Conservation (phyloP, 768 basidiomycete genomes). For the Mycena galericulata region DNA sequence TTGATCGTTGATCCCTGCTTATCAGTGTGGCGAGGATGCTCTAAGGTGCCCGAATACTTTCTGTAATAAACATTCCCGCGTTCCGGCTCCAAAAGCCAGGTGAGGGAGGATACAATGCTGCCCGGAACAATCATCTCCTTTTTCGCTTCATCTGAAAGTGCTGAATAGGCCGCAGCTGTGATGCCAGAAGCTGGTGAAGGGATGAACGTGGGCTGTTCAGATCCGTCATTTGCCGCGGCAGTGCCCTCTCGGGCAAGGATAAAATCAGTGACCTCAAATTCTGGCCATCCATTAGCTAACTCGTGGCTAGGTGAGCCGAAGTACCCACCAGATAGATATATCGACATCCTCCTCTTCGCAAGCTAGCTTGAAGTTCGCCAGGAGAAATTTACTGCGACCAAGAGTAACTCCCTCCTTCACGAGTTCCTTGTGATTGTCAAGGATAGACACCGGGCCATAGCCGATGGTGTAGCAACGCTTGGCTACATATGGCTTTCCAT, state of each 20-base stretch:
- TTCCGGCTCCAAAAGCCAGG: too few species aligned
- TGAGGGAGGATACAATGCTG: not conserved
- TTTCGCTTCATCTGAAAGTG: not conserved
- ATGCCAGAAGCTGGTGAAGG: conserved; percentile 6
- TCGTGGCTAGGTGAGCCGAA: not conserved
- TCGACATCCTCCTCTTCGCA: not conserved
- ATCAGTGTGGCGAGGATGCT: not conserved
- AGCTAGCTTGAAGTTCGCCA: not conserved
- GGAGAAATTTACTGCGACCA: not conserved
- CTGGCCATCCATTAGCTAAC: too few species aligned
- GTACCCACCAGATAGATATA: not conserved
- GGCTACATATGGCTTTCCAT: not conserved
- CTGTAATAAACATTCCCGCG: too few species aligned
- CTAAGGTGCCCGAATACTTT: too few species aligned
- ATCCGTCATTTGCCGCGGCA: not conserved
- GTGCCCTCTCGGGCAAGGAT: conserved; percentile 9
- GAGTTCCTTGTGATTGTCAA: not conserved
- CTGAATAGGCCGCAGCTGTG: not conserved
- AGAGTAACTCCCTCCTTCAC: not conserved
- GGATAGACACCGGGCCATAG: not conserved
- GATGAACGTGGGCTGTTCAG: not conserved
- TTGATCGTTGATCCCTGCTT: conserved; percentile 7
- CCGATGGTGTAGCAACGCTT: not conserved
- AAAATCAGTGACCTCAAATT: not conserved
- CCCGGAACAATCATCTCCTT: not conserved